Evolutionary conservation across 495 filamentous ascomycete species (phyloP), one percentile per base, ranked within the genome.

Genomic region (Friedmanniomyces simplex): DNA sequence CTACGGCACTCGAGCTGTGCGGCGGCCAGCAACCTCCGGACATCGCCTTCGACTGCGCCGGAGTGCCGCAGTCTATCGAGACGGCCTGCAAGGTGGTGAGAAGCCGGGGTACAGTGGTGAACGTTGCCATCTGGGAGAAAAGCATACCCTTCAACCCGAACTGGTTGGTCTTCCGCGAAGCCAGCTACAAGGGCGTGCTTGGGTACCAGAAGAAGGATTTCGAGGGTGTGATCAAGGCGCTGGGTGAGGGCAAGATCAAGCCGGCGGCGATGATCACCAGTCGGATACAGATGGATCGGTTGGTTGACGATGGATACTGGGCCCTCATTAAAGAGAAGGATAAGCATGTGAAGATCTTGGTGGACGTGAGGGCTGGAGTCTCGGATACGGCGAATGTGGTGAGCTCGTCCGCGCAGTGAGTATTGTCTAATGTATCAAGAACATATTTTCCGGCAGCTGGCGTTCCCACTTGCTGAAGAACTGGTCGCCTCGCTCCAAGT

Each of bases 341-440:
- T 32, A 66, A 67, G 55, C 69, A 70, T 53, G 68, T 72, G 4
- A 72, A 72, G 57, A 71, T 72, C 48, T 42, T 72, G 52, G 68
- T 72, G 1, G 63, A 71, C 53, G 50, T 63, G 7, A 49, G 34
- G 21, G 55, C 63, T 6, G 39, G 50, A 20, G 24, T 53, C 12
- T 52, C 49, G 18, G 49, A 52, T 36, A 6, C 49, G n/a, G 49
- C 49, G 8, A 52, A 37, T 10, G 26, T 34, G 11, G 49, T 52
- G 16, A 52, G 32, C 26, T 52, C 49, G 25, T 49, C 11, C 6
- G 46, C 18, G 39, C 39, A 5, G 5, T n/a, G 39, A 16, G 4
- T 43, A n/a, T n/a, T n/a, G n/a, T n/a, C n/a, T 32, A 3, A 13
- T 43, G 14, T 43, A 5, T 43, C 4, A 13, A 43, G 13, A 20